Percentiles rank a stretch among this genome's conserved stretches.
Evolutionary conservation across 805 yeast genomes (phyloP).

Genomic region (Wickerhamiella nectarea): DNA sequence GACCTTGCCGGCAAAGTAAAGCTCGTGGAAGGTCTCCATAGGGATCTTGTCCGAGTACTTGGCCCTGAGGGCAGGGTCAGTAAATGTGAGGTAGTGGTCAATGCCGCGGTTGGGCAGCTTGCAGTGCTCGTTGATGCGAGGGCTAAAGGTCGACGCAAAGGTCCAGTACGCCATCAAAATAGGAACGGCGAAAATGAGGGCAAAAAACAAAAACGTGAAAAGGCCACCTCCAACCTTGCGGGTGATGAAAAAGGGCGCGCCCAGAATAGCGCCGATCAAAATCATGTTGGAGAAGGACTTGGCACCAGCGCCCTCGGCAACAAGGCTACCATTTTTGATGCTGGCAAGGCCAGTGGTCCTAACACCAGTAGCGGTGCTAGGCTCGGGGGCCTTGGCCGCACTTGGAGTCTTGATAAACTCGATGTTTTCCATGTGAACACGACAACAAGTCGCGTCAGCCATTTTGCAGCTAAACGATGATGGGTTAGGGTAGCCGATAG

Average conservation of each 20-base stretch:
- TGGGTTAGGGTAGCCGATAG: neutral
- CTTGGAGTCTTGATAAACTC: slow-evolving; percentile 51
- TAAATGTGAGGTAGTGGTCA: slow-evolving; percentile 69
- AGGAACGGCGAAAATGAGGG: slow-evolving; percentile 46
- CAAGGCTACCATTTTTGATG: slow-evolving; percentile 72
- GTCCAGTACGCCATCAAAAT: slow-evolving; percentile 77
- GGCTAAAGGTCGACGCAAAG: slow-evolving; percentile 57
- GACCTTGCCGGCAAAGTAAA: slow-evolving; percentile 72
- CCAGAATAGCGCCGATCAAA: slow-evolving; percentile 36
- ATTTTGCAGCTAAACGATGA: neutral
- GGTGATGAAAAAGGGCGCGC: slow-evolving; percentile 50
- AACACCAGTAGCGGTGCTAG: slow-evolving; percentile 36
- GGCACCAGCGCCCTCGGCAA: slow-evolving; percentile 86
- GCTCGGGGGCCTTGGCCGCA: slow-evolving; percentile 32
- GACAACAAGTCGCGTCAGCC: neutral
- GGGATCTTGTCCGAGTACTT: slow-evolving; percentile 71
- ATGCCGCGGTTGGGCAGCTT: slow-evolving; percentile 64
- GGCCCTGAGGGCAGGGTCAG: slow-evolving; percentile 50
- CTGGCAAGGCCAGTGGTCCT: slow-evolving; percentile 38
- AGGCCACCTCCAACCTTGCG: slow-evolving; percentile 57
- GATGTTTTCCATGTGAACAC: slow-evolving; percentile 17
- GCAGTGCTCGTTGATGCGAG: slow-evolving; percentile 68
- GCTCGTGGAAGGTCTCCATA: slow-evolving; percentile 82
- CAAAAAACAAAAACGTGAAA: slow-evolving; percentile 48
- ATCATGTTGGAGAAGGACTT: slow-evolving; percentile 55